Conservation (phyloP, 2,329 filamentous ascomycete genomes). For the Thielaviopsis populi region DNA sequence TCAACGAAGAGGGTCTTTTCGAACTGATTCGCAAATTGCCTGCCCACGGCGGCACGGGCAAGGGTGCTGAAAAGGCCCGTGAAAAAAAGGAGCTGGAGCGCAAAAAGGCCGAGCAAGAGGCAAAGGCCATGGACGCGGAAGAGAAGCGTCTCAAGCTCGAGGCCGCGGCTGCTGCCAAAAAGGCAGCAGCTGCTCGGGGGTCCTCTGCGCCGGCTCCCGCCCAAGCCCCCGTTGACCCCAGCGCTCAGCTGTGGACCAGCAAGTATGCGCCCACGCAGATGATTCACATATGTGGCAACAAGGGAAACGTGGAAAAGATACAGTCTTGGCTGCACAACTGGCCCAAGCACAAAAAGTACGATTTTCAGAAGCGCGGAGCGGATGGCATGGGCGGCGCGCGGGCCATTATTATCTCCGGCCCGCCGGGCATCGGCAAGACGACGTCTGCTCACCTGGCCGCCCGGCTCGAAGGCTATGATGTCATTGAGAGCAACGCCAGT, state of each 20-base stretch:
- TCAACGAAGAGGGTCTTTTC: constrained; percentile 85
- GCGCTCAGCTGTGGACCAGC: constrained; percentile 71
- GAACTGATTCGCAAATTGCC: constrained; percentile 69
- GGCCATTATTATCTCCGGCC: constrained; percentile 88
- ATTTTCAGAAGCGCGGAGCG: constrained; percentile 68
- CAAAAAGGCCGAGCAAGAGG: constrained; percentile 64
- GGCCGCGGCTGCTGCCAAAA: constrained; percentile 36
- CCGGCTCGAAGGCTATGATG: constrained; percentile 81
- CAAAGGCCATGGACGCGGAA: constrained; percentile 71
- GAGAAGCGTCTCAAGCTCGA: constrained; percentile 46
- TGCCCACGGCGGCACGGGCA: constrained; percentile 72
- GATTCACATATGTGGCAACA: constrained; percentile 90
- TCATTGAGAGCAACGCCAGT: constrained; percentile 90
- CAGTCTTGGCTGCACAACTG: constrained; percentile 77
- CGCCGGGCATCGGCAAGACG: constrained; percentile 93
- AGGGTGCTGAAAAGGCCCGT: constrained; percentile 70
- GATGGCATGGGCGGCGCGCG: constrained; percentile 74
- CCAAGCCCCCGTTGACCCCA: constrained; percentile 27
- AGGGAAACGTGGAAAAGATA: constrained; percentile 74
- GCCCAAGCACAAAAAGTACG: constrained; percentile 59
- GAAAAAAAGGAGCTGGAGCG: constrained; percentile 77
- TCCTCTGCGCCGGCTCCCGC: constrained; percentile 28
- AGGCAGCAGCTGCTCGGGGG: constrained; percentile 24
- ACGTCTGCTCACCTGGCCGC: constrained; percentile 91
- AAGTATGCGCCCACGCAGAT: constrained; percentile 84